Conservation (phyloP, 768 basidiomycete genomes). For the Trametes villosa region DNA sequence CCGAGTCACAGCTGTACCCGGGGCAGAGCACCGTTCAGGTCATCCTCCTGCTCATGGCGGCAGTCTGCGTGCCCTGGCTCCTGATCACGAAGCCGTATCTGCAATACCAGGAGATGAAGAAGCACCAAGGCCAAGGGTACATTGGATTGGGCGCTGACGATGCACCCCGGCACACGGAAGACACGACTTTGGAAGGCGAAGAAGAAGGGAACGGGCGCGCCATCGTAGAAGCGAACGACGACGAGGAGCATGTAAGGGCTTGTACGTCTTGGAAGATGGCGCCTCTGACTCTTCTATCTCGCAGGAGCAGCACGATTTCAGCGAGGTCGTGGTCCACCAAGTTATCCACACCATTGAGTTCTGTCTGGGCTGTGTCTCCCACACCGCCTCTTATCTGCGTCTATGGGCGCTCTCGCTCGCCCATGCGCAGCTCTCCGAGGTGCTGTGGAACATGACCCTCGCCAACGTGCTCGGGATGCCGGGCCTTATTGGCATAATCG, state of each 20-base stretch:
- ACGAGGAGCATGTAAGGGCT: constrained; percentile 73
- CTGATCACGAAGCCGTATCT: constrained; percentile 91
- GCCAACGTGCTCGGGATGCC: constrained; percentile 60
- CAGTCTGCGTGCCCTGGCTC: constrained; percentile 94
- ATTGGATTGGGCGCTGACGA: constrained; percentile 65
- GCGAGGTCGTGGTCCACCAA: constrained; percentile 96
- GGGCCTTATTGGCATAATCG: constrained; percentile 58
- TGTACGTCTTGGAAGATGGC: constrained; percentile 23
- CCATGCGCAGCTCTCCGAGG: constrained; percentile 96
- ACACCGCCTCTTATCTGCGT: constrained; percentile 92
- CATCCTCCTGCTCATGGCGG: constrained; percentile 75
- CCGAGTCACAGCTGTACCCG: constrained; percentile 72
- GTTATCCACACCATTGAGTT: constrained; percentile 99
- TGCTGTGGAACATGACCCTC: constrained; percentile 89
- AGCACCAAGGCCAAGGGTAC: constrained; percentile 85
- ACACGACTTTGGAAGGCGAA: constrained; percentile 72
- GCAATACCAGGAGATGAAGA: constrained; percentile 86
- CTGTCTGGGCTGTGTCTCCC: constrained; percentile 98
- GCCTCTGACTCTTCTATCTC: constrained; percentile 14
- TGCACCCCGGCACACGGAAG: constrained; percentile 54
- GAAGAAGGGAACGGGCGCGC: constrained; percentile 81
- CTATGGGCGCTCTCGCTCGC: constrained; percentile 98
- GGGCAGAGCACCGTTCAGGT: constrained; percentile 89
- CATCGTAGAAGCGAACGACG: constrained; percentile 70
- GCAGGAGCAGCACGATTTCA: constrained; percentile 87